These are phyloP conservation scores for Keithomyces neogunnii DNA, from an alignment of 2,329 filamentous ascomycete genomes.

Conservation along the genomic window DNA sequence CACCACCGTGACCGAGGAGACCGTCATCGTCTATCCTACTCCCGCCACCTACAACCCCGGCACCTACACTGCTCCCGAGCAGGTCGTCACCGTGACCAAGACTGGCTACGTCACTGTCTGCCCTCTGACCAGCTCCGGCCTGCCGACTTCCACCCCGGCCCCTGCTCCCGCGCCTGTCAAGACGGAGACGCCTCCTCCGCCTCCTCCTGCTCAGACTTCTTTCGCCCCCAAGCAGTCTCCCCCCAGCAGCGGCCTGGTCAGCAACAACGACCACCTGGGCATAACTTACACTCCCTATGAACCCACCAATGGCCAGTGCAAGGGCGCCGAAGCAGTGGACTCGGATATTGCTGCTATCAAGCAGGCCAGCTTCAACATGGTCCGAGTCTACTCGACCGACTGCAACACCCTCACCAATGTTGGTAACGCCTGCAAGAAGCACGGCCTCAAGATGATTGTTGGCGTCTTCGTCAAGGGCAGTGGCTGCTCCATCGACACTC, in stretches of 20 bases:
- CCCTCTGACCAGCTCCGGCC: conserved; percentile 48
- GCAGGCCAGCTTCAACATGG: conserved; percentile 54
- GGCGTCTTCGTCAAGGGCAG: conserved; percentile 75
- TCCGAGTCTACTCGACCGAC: conserved; percentile 89
- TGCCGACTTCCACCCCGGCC: conserved; percentile 23
- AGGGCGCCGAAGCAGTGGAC: conserved; percentile 48
- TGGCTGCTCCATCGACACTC: conserved; percentile 46
- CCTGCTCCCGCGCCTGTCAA: conserved; percentile 17
- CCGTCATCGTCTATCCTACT: conserved; percentile 55
- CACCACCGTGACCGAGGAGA: conserved; percentile 46
- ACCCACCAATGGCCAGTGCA: conserved; percentile 51
- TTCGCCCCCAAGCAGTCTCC: neutral
- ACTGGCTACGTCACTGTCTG: conserved; percentile 62
- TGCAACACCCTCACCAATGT: conserved; percentile 74
- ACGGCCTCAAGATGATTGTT: conserved; percentile 72
- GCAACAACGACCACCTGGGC: conserved; percentile 52
- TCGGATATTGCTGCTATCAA: conserved; percentile 55
- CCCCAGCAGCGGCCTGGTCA: conserved; percentile 23
- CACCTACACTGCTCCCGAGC: conserved; percentile 62
- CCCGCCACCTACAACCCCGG: conserved; percentile 58
- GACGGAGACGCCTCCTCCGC: conserved; percentile 9
- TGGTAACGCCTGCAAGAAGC: conserved; percentile 55
- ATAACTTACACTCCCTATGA: conserved; percentile 77
- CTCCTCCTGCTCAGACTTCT: neutral
- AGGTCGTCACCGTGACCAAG: conserved; percentile 59